phyloP scores from a whole-genome alignment of 441 rosid genomes.

The Adansonia grandidieri region DNA sequence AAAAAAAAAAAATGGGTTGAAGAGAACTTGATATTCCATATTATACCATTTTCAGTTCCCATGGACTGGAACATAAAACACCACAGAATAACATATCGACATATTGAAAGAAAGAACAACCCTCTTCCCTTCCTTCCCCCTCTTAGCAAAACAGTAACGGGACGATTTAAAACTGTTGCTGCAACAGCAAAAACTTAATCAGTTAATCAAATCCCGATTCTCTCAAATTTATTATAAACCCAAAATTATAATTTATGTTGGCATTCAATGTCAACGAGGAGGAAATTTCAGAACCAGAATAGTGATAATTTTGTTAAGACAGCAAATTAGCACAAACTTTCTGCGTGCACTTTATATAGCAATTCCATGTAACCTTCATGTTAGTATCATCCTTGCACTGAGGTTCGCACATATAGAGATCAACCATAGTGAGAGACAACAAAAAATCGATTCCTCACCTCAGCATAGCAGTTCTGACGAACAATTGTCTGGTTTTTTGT shows the following conservation, averaged over 20 bases:
- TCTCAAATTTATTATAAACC: not conserved
- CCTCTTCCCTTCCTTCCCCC: not conserved
- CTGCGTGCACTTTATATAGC: not conserved
- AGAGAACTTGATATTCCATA: not conserved
- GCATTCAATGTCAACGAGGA: not conserved
- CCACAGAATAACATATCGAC: too few relatives aligned
- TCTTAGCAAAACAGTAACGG: not conserved
- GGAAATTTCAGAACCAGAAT: not conserved
- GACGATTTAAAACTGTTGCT: too few relatives aligned
- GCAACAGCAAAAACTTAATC: not conserved
- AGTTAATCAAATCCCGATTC: not conserved
- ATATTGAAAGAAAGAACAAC: too few relatives aligned
- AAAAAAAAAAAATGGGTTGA: not conserved
- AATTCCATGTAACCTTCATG: not conserved
- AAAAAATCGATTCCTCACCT: constrained; percentile 45
- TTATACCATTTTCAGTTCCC: not conserved
- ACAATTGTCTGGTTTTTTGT: constrained; percentile 59
- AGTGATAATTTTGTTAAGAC: not conserved
- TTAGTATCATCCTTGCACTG: not conserved
- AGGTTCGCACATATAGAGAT: not conserved
- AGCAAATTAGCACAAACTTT: not conserved
- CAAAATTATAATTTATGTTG: not conserved
- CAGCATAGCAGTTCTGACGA: constrained; percentile 59
- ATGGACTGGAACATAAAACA: not conserved
- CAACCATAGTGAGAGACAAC: not conserved